Evolutionary conservation across 1,139 yeast species (phyloP).

Genomic region (Yamadazyma taylorii): DNA sequence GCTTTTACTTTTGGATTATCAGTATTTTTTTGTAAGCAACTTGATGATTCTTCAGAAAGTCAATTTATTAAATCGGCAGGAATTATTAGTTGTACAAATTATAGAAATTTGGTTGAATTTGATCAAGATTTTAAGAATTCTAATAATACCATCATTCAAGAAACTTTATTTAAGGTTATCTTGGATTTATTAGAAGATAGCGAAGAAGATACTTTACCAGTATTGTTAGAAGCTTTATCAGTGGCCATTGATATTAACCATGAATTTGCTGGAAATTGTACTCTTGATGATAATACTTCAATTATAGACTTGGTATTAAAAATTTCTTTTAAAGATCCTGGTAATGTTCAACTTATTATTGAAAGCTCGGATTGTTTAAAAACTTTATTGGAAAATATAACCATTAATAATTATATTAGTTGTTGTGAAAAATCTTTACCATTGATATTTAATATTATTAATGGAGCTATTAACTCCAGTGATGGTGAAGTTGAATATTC

Average conservation of each 20-base stretch:
- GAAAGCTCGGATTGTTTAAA: conserved; percentile 64
- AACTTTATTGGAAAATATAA: conserved; percentile 51
- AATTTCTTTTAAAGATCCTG: conserved; percentile 71
- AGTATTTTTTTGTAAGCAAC: conserved; percentile 10
- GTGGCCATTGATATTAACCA: conserved; percentile 51
- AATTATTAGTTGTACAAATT: conserved; percentile 56
- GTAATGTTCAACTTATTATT: conserved; percentile 67
- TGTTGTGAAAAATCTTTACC: conserved; percentile 58
- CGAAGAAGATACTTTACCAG: conserved; percentile 79
- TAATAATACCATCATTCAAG: conserved; percentile 23
- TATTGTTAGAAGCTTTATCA: conserved; percentile 69
- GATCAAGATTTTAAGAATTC: conserved; percentile 17
- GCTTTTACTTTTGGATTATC: conserved; percentile 9
- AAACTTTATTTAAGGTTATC: conserved; percentile 28
- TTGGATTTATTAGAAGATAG: conserved; percentile 56
- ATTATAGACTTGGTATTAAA: conserved; percentile 57
- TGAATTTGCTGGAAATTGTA: conserved; percentile 31
- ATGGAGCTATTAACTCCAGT: conserved; percentile 17
- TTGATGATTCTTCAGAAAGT: conserved; percentile 15
- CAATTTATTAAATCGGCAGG: conserved; percentile 37
- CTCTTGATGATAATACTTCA: conserved; percentile 9
- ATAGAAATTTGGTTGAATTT: conserved; percentile 48
- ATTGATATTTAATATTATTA: conserved; percentile 40
- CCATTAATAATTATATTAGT: conserved; percentile 42
- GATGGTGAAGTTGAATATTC: conserved; percentile 39